Evolutionary conservation across 495 filamentous ascomycete species (phyloP).

Genomic region (Aspergillus olivimuriae): DNA sequence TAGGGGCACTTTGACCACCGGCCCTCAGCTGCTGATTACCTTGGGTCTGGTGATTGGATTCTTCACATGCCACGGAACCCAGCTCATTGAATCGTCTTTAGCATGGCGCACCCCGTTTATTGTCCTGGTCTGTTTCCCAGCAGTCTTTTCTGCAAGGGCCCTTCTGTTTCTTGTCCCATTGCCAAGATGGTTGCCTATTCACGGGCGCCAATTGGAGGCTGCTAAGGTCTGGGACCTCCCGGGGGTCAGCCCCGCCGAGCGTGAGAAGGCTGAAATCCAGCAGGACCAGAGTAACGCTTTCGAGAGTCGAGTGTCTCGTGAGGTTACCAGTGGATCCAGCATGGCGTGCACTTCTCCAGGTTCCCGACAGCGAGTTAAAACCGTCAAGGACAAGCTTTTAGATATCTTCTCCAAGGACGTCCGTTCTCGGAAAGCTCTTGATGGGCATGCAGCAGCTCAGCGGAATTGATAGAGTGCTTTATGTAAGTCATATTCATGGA

Average conservation of each 20-base stretch:
- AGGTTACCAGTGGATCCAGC: conserved; percentile 2
- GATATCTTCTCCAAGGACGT: conserved; percentile 39
- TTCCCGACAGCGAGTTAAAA: conserved; percentile 1
- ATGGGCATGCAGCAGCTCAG: conserved; percentile 42
- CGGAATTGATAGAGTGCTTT: conserved; percentile 46
- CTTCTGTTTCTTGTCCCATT: conserved; percentile 36
- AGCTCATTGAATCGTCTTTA: conserved; percentile 41
- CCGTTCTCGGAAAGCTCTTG: conserved; percentile 33
- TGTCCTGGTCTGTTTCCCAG: conserved; percentile 35
- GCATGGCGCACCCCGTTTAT: conserved; percentile 53
- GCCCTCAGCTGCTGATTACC: conserved; percentile 49
- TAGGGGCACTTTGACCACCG: conserved; percentile 47
- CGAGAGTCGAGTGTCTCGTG: conserved; percentile 1
- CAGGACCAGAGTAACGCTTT: conserved; percentile 11
- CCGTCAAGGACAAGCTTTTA: conserved; percentile 14
- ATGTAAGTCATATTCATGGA: no score
- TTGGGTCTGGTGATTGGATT: conserved; percentile 49
- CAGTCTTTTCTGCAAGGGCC: conserved; percentile 30
- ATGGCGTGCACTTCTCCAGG: not conserved
- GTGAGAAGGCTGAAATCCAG: conserved; percentile 41
- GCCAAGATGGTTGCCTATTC: conserved; percentile 44
- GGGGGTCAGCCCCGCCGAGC: conserved; percentile 42
- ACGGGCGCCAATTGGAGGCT: conserved; percentile 31
- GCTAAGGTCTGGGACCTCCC: conserved; percentile 35
- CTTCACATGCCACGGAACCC: conserved; percentile 57